Evolutionary conservation across 371 early-diverging fungal species (phyloP), one percentile per base, ranked within the genome.

Genomic region (Syncephalastrum monosporum): DNA sequence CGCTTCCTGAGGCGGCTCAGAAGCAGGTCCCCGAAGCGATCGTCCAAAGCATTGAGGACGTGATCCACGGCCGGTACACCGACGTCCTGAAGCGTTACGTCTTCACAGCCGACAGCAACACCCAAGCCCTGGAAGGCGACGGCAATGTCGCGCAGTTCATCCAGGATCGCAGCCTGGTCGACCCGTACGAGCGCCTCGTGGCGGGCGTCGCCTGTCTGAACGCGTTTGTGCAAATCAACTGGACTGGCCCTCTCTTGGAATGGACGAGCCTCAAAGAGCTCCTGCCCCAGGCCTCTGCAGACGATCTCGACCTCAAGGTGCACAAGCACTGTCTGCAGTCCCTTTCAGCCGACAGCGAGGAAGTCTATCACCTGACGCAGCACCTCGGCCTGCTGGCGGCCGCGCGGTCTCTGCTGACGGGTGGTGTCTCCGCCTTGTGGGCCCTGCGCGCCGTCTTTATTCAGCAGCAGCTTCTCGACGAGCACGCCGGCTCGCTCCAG

Each of bases 401-500:
- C 24, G 88, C 94, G 0, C 65, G 78, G 29, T 61, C 74, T 12
- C 65, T 94, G 53, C 69, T 97, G 13, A 71, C 86, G n/a, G 82
- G 24, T 56, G 59, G 49, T 50, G 42, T 12, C 56, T 59, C 13
- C 42, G 64, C 57, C 53, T 56, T 54, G 38, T 95, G 95, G 95
- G 80, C 81, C 7, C 71, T 83, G 29, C 87, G 98, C 7, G 70
- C 76, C 7, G 55, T 87, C 42, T 85, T 89, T 55, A 69, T 91
- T 14, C 93, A 93, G 65, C 96, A 97, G 65, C 82, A 87, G 43
- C 67, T 96, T 15, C 70, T 96, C 55, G 96, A 96, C 51, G 89
- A 95, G 50, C 85, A 82, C n/a, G 71, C 93, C 1, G 90, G 81
- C n/a, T 74, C 87, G 4, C 69, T 94, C 50, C 79, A 82, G 21